Evolutionary conservation across 805 yeast genomes (phyloP), one percentile per base, ranked within the genome.

Genomic region (Zygosaccharomyces lentus): DNA sequence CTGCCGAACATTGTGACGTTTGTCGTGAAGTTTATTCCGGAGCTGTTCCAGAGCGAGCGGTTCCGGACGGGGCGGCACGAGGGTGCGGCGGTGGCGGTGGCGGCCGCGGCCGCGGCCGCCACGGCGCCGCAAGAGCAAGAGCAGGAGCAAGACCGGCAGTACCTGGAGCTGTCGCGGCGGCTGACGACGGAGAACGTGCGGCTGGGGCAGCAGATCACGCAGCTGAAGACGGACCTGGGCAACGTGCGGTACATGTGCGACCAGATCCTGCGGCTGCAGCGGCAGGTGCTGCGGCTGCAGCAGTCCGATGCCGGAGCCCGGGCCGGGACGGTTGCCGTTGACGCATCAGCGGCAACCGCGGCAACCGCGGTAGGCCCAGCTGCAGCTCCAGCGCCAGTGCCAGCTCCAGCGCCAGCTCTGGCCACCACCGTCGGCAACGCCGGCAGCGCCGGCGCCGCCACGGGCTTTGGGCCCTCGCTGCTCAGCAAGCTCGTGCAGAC

Each of bases 131-230:
- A 13, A 5, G 31, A 27, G 6, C 31, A 24, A 42, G 13, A 27
- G 7, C 12, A 9, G 31, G 31, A 27, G 35, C 52, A 56, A n/a
- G 21, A 19, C 21, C 21, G 5, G 5, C 21, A 19, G 35, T 60
- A 57, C 42, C 37, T 59, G 21, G 57, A 56, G 32, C 47, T 63
- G 10, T 61, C 67, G 4, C 53, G 56, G 42, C 54, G 59, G 31
- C 51, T 62, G 30, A 60, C 62, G 0, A 56, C 63, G 2, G 67
- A 64, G 46, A 63, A 63, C 48, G 52, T 59, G 10, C 50, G 64
- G 34, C 42, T 63, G 19, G 55, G 61, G 10, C 65, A 61, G 49
- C 66, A 64, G 43, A 52, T 64, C 12, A 49, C 56, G 2, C 54
- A 55, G 27, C 40, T 64, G 34, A 63, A 60, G 41, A 46, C 55